A percentile compares a stretch with the other conserved stretches of the same genome.
These are phyloP conservation scores for Eutrema salsugineum DNA, from an alignment of 441 rosid genomes.

Conservation along the genomic window DNA sequence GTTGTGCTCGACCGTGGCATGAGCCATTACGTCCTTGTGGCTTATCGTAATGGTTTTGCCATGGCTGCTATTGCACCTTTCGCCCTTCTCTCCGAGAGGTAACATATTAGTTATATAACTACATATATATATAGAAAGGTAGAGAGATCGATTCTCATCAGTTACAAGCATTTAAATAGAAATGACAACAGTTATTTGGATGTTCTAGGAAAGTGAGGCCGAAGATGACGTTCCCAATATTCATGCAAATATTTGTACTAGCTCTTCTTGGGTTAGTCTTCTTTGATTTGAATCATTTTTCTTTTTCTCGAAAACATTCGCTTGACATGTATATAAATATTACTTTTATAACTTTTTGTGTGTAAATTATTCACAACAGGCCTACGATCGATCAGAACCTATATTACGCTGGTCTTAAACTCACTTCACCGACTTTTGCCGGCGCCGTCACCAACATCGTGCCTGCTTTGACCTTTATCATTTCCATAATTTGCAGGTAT, in stretches of 20 bases:
- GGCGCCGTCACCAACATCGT: constrained; percentile 86
- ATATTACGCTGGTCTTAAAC: constrained; percentile 81
- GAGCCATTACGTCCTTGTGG: constrained; percentile 68
- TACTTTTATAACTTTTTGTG: neutral
- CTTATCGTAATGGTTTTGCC: constrained; percentile 69
- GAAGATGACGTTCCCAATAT: constrained; percentile 64
- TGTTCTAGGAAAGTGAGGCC: constrained; percentile 71
- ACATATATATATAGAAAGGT: neutral
- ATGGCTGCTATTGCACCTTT: constrained; percentile 58
- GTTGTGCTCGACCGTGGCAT: constrained; percentile 57
- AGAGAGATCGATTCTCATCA: neutral
- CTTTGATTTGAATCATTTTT: neutral
- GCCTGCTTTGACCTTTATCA: constrained; percentile 86
- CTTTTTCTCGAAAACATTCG: neutral
- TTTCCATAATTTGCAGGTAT: constrained; percentile 76
- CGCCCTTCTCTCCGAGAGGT: constrained; percentile 61
- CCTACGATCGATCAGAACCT: constrained; percentile 94
- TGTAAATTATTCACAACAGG: constrained; percentile 30
- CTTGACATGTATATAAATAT: neutral
- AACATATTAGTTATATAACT: neutral
- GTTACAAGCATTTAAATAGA: neutral
- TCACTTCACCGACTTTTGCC: constrained; percentile 84
- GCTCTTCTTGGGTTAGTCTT: constrained; percentile 80
- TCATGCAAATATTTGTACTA: constrained; percentile 72
- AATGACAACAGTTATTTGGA: neutral